Base-by-base conservation (phyloP, 352 stramenopile genomes). In the Globisporangium irregulare region DNA sequence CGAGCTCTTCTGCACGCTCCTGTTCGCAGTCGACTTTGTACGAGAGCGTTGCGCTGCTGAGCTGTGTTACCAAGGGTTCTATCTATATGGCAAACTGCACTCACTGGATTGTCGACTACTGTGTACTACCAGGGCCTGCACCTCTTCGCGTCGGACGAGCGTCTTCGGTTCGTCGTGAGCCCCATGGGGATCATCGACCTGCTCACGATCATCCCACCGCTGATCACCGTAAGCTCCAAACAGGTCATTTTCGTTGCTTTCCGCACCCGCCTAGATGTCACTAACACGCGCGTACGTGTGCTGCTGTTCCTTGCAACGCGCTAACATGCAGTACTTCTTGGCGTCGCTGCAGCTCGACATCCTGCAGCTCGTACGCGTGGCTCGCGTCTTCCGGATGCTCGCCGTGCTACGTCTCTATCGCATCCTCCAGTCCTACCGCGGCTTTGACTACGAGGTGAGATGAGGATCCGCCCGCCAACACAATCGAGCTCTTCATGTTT, bases 371-470 rank as follows among this genome's bases (percentile, higher is more conserved):
- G 63, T 90, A 9, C 82, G 82, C 4, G 73, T 88, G 5, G 70
- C 79, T 4, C 80, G 82, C 38, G 74, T 90, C 56, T 88, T 90
- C 53, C 80, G 82, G 4, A 81, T 86, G 59, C 73, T 90, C 5
- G 67, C 76, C 4, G 78, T 90, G 12, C 63, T 88, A 25, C 75
- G 82, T 4, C 73, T 90, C n/a, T 87, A 88, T 55, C 79, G 79
- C 27, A 73, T 90, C 36, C 65, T 88, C 7, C 71, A 85, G 63
- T 74, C 80, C 9, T 82, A 88, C 46, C 68, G 77, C 7, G 82
- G 82, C 56, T 88, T 82, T 46, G 80, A 90, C 50, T 90, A 90
- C 59, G 78, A 87, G 67, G 73, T 74, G 24, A 15, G 14, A 15
- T 18, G 10, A 46, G 20, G 38, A 18, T 7, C 48, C 7, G 7